Evolutionary conservation across 352 stramenopile species (phyloP), one percentile per base, ranked within the genome.

Genomic region (Pythium rhizo-oryzae): DNA sequence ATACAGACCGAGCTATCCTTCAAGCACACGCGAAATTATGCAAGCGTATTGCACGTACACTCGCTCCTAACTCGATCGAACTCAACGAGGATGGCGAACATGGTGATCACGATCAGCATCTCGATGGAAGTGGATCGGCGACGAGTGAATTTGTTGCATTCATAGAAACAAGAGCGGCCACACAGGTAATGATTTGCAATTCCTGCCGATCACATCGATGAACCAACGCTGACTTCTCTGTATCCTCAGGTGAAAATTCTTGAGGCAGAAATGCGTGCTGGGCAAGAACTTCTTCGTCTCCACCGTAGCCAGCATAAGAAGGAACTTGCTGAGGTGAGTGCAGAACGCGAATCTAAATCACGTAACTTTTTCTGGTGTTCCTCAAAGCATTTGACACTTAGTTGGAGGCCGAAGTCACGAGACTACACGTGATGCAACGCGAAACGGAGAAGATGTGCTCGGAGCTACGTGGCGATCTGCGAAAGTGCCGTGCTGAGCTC

Each of bases 221-320:
- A 33, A 33, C 28, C 28, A 33, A 33, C 28, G 28, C 28, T 33
- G 28, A 33, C 28, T 33, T 33, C 28, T 33, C 6, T 6, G 28
- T 33, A 7, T 33, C 28, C 15, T 23, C n/a, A 77, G 70, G 44
- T 74, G 12, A 84, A 78, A 63, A 80, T 91, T 35, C 73, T 91
- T 4, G 76, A 91, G 56, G 78, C 84, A 19, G 82, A 91, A 62
- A 59, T 91, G 4, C 77, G 79, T 9, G 82, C 82, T 4, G 80
- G 82, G 0, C 77, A 89, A 59, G 82, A 91, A 16, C 70, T 91
- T 16, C 67, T 89, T 13, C 79, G 82, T 0, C 51, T 91, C 9
- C 80, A 88, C 49, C 87, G 85, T 50, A 59, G 69, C 0, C 81
- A 91, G 21, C 74, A 84, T 23, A 70, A 85, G 30, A 83, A 81